These are phyloP conservation scores for Boletus subcaerulescens DNA, from an alignment of 768 basidiomycete genomes.

Conservation along the genomic window DNA sequence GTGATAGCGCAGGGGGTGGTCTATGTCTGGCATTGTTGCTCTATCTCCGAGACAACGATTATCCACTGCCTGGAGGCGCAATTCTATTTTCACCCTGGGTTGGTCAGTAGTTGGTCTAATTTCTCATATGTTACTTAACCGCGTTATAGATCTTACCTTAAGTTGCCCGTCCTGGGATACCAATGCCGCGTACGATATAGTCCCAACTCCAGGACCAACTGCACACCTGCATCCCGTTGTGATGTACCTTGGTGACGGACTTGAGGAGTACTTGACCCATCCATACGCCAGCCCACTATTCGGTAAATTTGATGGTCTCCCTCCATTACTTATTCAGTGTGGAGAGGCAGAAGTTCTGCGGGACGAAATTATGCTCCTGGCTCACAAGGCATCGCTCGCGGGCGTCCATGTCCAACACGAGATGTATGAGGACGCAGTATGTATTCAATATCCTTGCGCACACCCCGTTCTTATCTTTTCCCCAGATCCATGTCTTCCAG, in stretches of 20 bases:
- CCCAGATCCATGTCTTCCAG: constrained; percentile 88
- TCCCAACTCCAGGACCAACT: constrained; percentile 65
- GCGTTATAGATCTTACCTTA: constrained; percentile 77
- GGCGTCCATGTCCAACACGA: constrained; percentile 88
- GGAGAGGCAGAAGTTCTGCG: constrained; percentile 95
- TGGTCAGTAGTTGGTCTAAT: constrained; percentile 49
- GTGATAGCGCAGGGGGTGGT: constrained; percentile 94
- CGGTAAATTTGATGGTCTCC: constrained; percentile 81
- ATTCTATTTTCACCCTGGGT: constrained; percentile 96
- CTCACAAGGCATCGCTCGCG: constrained; percentile 86
- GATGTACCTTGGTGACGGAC: constrained; percentile 85
- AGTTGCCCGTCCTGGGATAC: constrained; percentile 99
- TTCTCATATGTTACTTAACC: constrained; percentile 8
- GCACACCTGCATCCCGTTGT: constrained; percentile 92
- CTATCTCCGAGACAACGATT: constrained; percentile 91
- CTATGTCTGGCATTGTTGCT: constrained; percentile 80
- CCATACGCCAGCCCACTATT: constrained; percentile 96
- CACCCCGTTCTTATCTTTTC: not conserved
- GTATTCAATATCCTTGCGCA: constrained; percentile 23
- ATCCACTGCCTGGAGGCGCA: constrained; percentile 78
- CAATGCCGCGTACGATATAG: constrained; percentile 82
- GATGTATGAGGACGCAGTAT: constrained; percentile 85
- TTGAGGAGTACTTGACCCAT: constrained; percentile 85
- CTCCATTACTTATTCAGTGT: constrained; percentile 86
- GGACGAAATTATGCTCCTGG: constrained; percentile 88